These are phyloP conservation scores for Oryza brachyantha DNA, from an alignment of 176 grass and related monocot genomes.

Conservation along the genomic window DNA sequence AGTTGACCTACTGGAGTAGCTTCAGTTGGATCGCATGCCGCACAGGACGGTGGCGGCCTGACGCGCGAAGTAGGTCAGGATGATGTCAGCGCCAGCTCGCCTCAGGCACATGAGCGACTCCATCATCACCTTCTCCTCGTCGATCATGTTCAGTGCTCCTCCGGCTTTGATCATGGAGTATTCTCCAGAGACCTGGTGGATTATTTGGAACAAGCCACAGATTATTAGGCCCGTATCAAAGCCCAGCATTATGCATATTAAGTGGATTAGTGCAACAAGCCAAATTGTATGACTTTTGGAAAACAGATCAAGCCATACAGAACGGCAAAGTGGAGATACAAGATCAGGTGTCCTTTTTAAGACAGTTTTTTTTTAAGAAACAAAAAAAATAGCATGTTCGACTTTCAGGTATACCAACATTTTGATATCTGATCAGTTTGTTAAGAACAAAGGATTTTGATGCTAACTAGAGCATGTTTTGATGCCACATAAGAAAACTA, in stretches of 20 bases:
- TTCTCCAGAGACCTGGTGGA: slow-evolving; percentile 87
- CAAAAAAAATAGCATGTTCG: neutral
- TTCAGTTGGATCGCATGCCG: slow-evolving; percentile 45
- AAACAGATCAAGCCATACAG: neutral
- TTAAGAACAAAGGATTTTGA: neutral
- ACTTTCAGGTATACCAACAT: neutral
- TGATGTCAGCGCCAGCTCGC: slow-evolving; percentile 83
- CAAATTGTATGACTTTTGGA: too few relatives aligned
- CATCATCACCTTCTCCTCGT: slow-evolving; percentile 99
- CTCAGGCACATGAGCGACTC: slow-evolving; percentile 87
- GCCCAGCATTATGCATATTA: neutral
- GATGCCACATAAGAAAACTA: neutral
- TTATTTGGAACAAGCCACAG: neutral
- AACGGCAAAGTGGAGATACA: too few relatives aligned
- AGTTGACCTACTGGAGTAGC: slow-evolving; percentile 12
- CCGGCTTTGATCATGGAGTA: slow-evolving; percentile 96
- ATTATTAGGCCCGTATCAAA: neutral
- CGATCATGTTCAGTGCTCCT: slow-evolving; percentile 72
- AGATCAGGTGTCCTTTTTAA: too few relatives aligned
- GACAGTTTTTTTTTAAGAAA: neutral
- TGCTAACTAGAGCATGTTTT: neutral
- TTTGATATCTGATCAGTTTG: neutral
- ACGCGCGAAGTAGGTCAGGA: slow-evolving; percentile 91
- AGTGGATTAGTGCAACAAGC: too few relatives aligned
- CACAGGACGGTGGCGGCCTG: slow-evolving; percentile 72